phyloP scores from a whole-genome alignment of 2,329 filamentous ascomycete genomes.

The Phialemoniopsis sp. region DNA sequence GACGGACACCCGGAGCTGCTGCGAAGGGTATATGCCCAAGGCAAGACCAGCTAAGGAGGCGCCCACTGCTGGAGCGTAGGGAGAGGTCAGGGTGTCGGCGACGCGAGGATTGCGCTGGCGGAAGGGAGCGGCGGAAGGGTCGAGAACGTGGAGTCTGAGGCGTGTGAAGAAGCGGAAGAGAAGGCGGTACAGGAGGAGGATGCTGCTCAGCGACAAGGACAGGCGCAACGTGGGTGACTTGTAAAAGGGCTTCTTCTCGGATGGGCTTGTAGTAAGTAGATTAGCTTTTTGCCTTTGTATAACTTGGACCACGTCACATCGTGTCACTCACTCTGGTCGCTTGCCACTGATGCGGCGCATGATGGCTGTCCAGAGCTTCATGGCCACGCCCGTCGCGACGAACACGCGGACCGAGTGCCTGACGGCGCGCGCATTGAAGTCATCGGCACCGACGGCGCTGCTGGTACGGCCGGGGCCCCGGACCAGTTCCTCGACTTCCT shows the following conservation, averaged over 20 bases:
- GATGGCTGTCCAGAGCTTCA: conserved; percentile 59
- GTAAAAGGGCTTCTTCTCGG: conserved; percentile 49
- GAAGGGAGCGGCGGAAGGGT: conserved; percentile 77
- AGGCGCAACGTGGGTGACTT: conserved; percentile 70
- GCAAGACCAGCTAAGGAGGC: conserved; percentile 83
- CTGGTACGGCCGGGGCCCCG: conserved; percentile 8
- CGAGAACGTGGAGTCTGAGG: conserved; percentile 73
- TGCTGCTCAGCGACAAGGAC: conserved; percentile 77
- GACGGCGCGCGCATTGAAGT: conserved; percentile 67
- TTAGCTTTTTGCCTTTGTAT: too few relatives aligned
- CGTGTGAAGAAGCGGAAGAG: conserved; percentile 86
- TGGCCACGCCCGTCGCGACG: conserved; percentile 53
- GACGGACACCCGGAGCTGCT: conserved; percentile 68
- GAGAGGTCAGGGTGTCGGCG: conserved; percentile 71
- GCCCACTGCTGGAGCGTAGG: conserved; percentile 83
- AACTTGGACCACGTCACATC: too few relatives aligned
- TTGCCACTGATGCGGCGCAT: conserved; percentile 40
- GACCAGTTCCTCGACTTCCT: conserved; percentile 1
- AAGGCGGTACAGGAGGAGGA: conserved; percentile 78
- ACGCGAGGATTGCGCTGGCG: conserved; percentile 77
- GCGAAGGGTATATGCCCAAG: conserved; percentile 67
- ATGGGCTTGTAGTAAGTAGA: too few relatives aligned
- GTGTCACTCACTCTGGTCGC: conserved; percentile 39
- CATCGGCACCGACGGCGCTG: conserved; percentile 40
- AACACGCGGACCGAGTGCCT: conserved; percentile 70